These are phyloP conservation scores for Monilinia aucupariae DNA, from an alignment of 2,329 filamentous ascomycete species.

Conservation along the genomic window DNA sequence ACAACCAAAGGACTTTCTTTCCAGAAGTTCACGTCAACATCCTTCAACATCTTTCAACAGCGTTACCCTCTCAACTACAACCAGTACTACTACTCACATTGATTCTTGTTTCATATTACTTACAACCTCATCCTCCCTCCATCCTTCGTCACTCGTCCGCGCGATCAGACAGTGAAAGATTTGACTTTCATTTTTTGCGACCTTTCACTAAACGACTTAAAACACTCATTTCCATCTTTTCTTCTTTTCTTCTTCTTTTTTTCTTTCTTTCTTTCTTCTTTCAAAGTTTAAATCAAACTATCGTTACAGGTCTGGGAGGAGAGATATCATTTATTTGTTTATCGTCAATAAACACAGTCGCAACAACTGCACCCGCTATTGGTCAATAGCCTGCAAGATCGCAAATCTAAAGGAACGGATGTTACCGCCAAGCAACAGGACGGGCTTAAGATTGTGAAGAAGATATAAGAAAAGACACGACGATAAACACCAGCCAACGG, in stretches of 20 bases:
- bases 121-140: background rate
- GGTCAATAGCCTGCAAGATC: constrained; percentile 3
- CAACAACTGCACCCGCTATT: background rate
- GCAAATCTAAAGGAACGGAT: constrained; percentile 11
- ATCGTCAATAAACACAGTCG: constrained; percentile 4
- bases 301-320: background rate
- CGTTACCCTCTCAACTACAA: background rate
- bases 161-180: background rate
- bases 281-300: too few species aligned
- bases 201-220: too few species aligned
- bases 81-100: background rate
- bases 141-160: background rate
- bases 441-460: constrained; percentile 13
- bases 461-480: constrained; percentile 7
- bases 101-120: constrained; percentile 13
- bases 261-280: background rate
- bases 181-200: background rate
- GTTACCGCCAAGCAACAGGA: constrained; percentile 15
- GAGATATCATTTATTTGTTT: constrained; percentile 9
- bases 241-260: background rate
- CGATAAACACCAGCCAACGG: constrained; percentile 3
- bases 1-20: background rate
- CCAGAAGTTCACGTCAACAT: background rate
- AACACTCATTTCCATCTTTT: too few species aligned
- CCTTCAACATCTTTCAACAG: too few species aligned